Conservation (phyloP, 495 filamentous ascomycete genomes). For the Penicillium dipodomyicola region DNA sequence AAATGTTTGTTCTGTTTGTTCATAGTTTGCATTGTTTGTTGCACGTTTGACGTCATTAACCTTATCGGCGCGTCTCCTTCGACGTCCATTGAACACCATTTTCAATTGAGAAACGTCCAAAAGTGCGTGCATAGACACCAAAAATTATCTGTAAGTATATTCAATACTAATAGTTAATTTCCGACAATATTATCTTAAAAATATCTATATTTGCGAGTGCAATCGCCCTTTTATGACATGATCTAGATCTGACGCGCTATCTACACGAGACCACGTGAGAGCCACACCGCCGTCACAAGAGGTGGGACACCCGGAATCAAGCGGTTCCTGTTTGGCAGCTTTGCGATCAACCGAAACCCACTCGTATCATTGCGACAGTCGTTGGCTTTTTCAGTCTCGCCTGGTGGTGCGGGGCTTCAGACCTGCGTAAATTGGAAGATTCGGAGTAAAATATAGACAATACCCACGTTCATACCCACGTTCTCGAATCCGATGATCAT, state of each 20-base stretch:
- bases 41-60: constrained; percentile 18
- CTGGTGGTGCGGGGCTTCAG: neutral
- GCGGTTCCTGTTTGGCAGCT: constrained; percentile 30
- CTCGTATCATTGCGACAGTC: constrained; percentile 24
- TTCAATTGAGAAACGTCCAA: neutral
- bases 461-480: constrained; percentile 4
- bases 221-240: constrained; percentile 18
- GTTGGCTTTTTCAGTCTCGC: constrained; percentile 11
- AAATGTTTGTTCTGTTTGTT: constrained; percentile 4
- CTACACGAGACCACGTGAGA: constrained; percentile 31
- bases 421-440: neutral
- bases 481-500: constrained; percentile 16
- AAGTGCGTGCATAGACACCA: neutral
- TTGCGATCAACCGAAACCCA: constrained; percentile 30
- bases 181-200: neutral
- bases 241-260: constrained; percentile 24
- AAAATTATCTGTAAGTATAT: neutral
- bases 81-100: constrained; percentile 5
- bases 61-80: constrained; percentile 30
- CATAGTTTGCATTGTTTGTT: constrained; percentile 9
- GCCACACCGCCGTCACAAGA: constrained; percentile 23
- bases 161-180: neutral
- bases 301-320: constrained; percentile 23
- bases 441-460: constrained; percentile 2
- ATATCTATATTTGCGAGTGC: neutral